Conservation (phyloP, 2,329 filamentous ascomycete species). For the Scleromitrula shiraiana region DNA sequence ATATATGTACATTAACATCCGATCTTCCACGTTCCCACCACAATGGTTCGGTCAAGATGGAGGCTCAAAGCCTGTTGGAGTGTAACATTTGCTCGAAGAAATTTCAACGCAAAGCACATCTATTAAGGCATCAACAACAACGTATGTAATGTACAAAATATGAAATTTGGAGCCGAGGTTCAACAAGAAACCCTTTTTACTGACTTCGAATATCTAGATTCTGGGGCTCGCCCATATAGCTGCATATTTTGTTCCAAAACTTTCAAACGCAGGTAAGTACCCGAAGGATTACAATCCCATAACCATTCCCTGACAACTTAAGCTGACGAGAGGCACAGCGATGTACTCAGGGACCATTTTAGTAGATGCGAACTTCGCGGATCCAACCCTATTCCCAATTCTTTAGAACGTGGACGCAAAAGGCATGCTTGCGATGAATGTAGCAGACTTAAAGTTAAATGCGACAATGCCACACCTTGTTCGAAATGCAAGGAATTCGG, state of each 20-base stretch:
- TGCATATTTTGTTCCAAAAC: constrained; percentile 31
- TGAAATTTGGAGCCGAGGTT: too few species aligned
- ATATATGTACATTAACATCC: constrained; percentile 4
- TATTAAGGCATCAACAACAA: constrained; percentile 28
- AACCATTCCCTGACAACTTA: background rate
- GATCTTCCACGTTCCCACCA: constrained; percentile 12
- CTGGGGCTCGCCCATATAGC: constrained; percentile 26
- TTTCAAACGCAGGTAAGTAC: constrained; percentile 29
- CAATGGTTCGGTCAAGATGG: constrained; percentile 25
- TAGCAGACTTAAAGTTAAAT: constrained; percentile 29
- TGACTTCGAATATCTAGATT: constrained; percentile 18
- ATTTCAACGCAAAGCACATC: constrained; percentile 30
- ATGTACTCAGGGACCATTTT: constrained; percentile 30
- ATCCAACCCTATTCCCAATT: constrained; percentile 25
- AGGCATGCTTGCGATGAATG: constrained; percentile 30
- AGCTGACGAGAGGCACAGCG: constrained; percentile 15
- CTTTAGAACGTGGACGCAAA: constrained; percentile 28
- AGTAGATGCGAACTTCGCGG: constrained; percentile 27
- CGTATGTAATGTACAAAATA: too few species aligned
- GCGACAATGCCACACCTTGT: constrained; percentile 28
- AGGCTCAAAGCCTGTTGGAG: constrained; percentile 28
- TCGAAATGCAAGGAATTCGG: constrained; percentile 29
- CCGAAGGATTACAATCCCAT: background rate
- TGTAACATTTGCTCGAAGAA: constrained; percentile 30
- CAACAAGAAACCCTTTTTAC: background rate